A percentile compares a stretch with the other conserved stretches of the same genome.
Evolutionary conservation across 768 basidiomycete genomes (phyloP).

Genomic region (Phanerochaete carnosa): DNA sequence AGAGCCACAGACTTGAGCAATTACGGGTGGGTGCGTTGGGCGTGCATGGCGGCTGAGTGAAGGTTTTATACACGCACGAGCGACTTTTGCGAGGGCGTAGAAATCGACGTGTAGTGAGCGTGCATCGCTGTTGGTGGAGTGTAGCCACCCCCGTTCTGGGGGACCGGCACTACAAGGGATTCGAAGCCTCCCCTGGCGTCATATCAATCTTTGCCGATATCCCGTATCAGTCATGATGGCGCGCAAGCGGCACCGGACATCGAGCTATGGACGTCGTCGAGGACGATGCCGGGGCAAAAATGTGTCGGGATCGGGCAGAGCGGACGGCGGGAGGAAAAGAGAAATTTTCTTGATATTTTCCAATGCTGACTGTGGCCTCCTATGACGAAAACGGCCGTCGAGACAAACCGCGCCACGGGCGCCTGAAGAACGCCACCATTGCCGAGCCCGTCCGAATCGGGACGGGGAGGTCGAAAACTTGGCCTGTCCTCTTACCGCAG

Average conservation of each 20-base stretch:
- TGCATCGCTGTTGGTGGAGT: not conserved
- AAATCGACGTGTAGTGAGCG: not conserved
- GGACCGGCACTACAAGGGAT: not conserved
- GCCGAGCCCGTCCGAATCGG: not conserved
- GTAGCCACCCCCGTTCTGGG: not conserved
- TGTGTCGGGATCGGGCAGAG: not conserved
- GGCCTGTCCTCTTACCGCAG: not conserved
- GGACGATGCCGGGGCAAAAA: not conserved
- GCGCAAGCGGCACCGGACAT: not conserved
- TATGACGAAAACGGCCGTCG: not conserved
- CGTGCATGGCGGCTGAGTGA: not conserved
- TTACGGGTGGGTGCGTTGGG: not conserved
- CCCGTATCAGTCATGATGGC: slow-evolving; percentile 3
- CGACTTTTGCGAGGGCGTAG: not conserved
- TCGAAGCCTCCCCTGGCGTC: slow-evolving; percentile 5
- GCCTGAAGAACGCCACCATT: slow-evolving; percentile 2
- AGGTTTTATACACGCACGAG: not conserved
- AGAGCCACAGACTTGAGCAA: not conserved
- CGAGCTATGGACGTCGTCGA: not conserved
- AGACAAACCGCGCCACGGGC: not conserved
- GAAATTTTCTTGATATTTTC: not conserved
- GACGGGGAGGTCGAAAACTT: not conserved
- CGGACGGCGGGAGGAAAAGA: not conserved
- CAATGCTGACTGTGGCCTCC: not conserved
- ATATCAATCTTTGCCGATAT: slow-evolving; percentile 3